phyloP scores from a whole-genome alignment of 2,329 filamentous ascomycete genomes.

The Phyllosticta paracitricarpa region DNA sequence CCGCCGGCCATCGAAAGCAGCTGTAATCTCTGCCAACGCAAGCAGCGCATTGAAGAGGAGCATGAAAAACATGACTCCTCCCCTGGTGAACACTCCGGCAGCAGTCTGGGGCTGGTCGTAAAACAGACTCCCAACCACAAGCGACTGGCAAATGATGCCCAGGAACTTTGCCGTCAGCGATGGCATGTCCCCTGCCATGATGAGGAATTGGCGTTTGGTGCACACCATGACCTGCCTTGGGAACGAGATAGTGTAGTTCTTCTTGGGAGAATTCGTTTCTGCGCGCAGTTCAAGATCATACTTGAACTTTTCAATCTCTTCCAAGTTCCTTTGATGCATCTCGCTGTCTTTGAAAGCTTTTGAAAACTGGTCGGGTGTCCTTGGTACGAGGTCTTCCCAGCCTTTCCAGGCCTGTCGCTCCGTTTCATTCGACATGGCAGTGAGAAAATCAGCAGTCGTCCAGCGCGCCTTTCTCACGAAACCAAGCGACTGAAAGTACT shows the following conservation, averaged over 20 bases:
- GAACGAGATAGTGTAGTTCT: slow-evolving; percentile 32
- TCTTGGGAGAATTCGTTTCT: slow-evolving; percentile 30
- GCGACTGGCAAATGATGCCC: slow-evolving; percentile 32
- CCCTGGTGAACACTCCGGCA: slow-evolving; percentile 47
- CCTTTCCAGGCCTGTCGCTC: slow-evolving; percentile 48
- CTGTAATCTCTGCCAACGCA: slow-evolving; percentile 50
- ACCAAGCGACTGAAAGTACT: slow-evolving; percentile 58
- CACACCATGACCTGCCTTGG: slow-evolving; percentile 30
- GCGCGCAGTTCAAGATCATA: slow-evolving; percentile 22
- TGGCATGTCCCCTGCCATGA: slow-evolving; percentile 45
- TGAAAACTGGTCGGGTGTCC: slow-evolving; percentile 47
- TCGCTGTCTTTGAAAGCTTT: slow-evolving; percentile 30
- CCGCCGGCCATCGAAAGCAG: slow-evolving; percentile 51
- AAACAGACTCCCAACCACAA: slow-evolving; percentile 38
- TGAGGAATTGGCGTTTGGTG: slow-evolving; percentile 34
- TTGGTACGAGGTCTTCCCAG: slow-evolving; percentile 47
- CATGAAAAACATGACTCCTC: slow-evolving; percentile 53
- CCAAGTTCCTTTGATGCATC: slow-evolving; percentile 26
- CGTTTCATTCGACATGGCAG: slow-evolving; percentile 55
- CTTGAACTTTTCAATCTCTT: slow-evolving; percentile 32
- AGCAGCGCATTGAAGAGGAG: slow-evolving; percentile 54
- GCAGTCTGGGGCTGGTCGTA: slow-evolving; percentile 44
- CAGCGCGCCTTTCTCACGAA: slow-evolving; percentile 57
- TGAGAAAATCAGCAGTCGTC: slow-evolving; percentile 63
- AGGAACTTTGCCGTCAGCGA: slow-evolving; percentile 43